Conservation (phyloP, 1,139 yeast genomes). For the Geotrichum citri-aurantii region DNA sequence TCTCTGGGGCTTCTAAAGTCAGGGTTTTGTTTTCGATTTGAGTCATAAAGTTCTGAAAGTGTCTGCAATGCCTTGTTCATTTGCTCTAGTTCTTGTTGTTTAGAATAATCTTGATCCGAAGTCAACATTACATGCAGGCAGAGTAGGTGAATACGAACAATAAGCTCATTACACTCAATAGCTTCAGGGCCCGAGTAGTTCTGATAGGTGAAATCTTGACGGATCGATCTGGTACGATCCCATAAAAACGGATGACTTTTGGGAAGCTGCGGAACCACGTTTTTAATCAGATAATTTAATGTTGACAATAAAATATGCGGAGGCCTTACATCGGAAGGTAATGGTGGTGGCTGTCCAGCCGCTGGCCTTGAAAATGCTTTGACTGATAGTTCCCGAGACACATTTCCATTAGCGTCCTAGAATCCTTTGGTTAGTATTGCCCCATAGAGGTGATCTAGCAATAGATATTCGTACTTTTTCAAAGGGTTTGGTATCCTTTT, state of each 20-base stretch:
- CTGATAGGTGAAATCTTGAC: slow-evolving; percentile 96
- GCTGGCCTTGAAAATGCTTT: slow-evolving; percentile 97
- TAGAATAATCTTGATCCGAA: slow-evolving; percentile 65
- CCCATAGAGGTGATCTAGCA: background rate
- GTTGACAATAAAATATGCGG: slow-evolving; percentile 67
- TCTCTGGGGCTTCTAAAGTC: slow-evolving; percentile 58
- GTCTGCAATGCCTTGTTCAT: slow-evolving; percentile 89
- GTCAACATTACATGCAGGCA: slow-evolving; percentile 86
- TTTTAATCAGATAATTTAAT: slow-evolving; percentile 61
- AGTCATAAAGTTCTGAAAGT: slow-evolving; percentile 78
- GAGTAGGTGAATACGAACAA: slow-evolving; percentile 80
- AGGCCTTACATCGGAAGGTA: slow-evolving; percentile 96
- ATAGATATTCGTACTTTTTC: slow-evolving; percentile 52
- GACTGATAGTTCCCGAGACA: slow-evolving; percentile 61
- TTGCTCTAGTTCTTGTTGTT: slow-evolving; percentile 94
- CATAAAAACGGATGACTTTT: slow-evolving; percentile 89
- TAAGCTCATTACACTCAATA: slow-evolving; percentile 83
- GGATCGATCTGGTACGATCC: slow-evolving; percentile 96
- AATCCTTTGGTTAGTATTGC: background rate
- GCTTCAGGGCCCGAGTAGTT: slow-evolving; percentile 93
- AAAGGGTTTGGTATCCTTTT: slow-evolving; percentile 74
- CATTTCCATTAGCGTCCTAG: slow-evolving; percentile 45
- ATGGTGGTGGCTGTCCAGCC: slow-evolving; percentile 97
- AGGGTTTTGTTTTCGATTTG: slow-evolving; percentile 59
- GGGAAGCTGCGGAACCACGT: slow-evolving; percentile 62